phyloP scores from a whole-genome alignment of 768 basidiomycete genomes.

The Floccularia luteovirens region DNA sequence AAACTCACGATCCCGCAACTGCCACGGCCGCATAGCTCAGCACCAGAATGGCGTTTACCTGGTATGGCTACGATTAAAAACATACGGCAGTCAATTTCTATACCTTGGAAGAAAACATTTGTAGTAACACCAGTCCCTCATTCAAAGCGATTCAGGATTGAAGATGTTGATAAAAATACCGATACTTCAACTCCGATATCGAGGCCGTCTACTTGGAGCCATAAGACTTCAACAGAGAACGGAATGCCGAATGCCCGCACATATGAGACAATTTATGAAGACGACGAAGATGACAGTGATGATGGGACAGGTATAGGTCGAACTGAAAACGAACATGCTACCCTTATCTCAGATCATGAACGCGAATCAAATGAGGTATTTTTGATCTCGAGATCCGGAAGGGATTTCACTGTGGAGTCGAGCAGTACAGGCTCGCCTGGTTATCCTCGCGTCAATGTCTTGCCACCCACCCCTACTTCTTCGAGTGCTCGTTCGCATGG shows the following conservation, averaged over 20 bases:
- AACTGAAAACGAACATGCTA: constrained; percentile 7
- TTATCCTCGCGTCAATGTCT: constrained; percentile 9
- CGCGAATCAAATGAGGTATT: constrained; percentile 10
- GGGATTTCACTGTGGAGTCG: constrained; percentile 11
- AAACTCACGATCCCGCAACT: neutral
- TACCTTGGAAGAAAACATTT: constrained; percentile 10
- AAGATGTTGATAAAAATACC: constrained; percentile 10
- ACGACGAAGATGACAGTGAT: constrained; percentile 7
- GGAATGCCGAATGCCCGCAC: constrained; percentile 3
- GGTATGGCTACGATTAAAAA: constrained; percentile 7
- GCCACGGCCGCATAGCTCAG: neutral
- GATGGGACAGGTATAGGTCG: neutral
- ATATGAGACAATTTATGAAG: constrained; percentile 11
- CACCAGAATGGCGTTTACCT: constrained; percentile 1
- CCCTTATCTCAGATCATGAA: constrained; percentile 8
- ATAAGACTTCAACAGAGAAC: neutral
- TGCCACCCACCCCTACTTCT: constrained; percentile 13
- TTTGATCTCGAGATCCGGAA: constrained; percentile 8
- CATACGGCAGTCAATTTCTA: constrained; percentile 4
- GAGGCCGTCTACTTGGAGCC: neutral
- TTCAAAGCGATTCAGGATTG: constrained; percentile 10
- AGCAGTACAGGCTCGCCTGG: constrained; percentile 8
- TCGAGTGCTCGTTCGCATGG: constrained; percentile 6
- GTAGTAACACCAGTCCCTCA: constrained; percentile 8
- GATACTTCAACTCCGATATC: neutral